phyloP scores from a whole-genome alignment of 306 rosid genomes.

The Sechiopsis laciniata region DNA sequence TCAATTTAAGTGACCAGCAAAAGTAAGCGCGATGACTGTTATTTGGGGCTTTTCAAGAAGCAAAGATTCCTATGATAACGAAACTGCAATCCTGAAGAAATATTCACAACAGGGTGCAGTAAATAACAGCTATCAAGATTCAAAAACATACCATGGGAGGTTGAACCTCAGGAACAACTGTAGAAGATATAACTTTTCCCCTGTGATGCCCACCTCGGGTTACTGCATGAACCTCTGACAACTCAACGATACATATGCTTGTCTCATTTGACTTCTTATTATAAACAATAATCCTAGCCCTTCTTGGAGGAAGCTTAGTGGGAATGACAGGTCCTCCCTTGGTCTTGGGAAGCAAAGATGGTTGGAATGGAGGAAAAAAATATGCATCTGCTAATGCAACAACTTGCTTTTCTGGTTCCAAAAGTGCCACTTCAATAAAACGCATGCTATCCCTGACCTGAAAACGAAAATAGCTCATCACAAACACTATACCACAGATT shows the following conservation, averaged over 20 bases:
- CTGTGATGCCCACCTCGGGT: conserved; percentile 93
- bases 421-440: conserved; percentile 68
- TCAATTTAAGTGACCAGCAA: not conserved
- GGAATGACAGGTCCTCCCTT: conserved; percentile 83
- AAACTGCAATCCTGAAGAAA: not conserved
- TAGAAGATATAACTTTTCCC: conserved; percentile 75
- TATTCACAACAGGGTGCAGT: not conserved
- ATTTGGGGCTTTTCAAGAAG: not conserved
- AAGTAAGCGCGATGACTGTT: not conserved
- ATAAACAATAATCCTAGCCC: conserved; percentile 78
- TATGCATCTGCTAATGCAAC: conserved; percentile 90
- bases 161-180: conserved; percentile 73
- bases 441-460: conserved; percentile 94
- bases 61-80: not conserved
- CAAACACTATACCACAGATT: not conserved
- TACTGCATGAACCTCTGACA: conserved; percentile 86
- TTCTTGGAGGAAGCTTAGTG: conserved; percentile 76
- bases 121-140: not conserved
- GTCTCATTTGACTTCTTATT: conserved; percentile 73
- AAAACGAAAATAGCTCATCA: conserved; percentile 22
- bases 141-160: conserved; percentile 67
- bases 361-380: conserved; percentile 91
- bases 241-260: conserved; percentile 64
- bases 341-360: conserved; percentile 73
- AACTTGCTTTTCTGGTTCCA: conserved; percentile 79